These are phyloP conservation scores for Colletotrichum magnum DNA, from an alignment of 2,329 filamentous ascomycete species.

Conservation along the genomic window DNA sequence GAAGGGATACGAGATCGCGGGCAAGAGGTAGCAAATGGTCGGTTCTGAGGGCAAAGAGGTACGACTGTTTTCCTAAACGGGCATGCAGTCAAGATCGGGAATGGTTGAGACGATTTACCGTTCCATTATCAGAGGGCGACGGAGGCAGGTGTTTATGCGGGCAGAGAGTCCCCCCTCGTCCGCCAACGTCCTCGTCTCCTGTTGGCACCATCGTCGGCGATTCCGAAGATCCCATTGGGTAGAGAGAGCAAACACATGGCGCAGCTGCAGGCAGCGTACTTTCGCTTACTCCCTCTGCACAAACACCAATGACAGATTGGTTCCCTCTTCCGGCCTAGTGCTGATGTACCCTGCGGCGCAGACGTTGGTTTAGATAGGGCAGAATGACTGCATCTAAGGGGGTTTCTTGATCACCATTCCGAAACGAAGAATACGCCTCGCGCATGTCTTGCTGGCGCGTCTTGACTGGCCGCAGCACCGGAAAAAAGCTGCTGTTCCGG, in stretches of 20 bases:
- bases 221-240: not conserved
- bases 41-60: not conserved
- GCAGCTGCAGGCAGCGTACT: too few species aligned
- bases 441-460: too few species aligned
- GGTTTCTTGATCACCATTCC: too few species aligned
- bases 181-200: not conserved
- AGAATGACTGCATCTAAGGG: too few species aligned
- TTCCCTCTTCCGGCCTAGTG: conserved; percentile 33
- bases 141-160: not conserved
- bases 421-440: too few species aligned
- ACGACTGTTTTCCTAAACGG: conserved; percentile 23
- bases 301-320: conserved; percentile 19
- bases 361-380: too few species aligned
- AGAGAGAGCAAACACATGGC: too few species aligned
- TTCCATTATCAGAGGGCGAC: not conserved
- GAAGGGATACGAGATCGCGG: too few species aligned
- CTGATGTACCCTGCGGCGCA: not conserved
- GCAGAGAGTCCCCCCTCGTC: not conserved
- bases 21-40: too few species aligned
- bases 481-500: too few species aligned
- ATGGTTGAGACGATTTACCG: not conserved
- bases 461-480: too few species aligned
- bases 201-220: not conserved
- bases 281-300: not conserved
- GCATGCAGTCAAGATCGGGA: conserved; percentile 2